Base-by-base conservation (phyloP, 306 rosid genomes). In the Fagus crenata region DNA sequence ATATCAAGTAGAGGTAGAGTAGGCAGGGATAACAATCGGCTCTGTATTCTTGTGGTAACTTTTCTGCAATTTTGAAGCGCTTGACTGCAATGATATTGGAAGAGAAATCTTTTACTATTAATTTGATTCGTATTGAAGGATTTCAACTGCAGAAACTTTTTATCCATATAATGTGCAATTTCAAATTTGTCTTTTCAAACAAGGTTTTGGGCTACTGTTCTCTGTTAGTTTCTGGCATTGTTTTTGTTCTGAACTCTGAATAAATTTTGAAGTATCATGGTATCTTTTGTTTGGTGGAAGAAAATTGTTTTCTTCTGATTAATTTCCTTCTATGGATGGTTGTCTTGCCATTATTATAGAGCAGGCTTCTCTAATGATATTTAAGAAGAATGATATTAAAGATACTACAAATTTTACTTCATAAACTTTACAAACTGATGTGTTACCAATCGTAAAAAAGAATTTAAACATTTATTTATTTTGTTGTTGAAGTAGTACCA, bases 1-100 rank as follows among this genome's bases (percentile, higher is more conserved):
- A 92, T 83, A 89, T 92, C 78, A 85, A 92, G 80, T 90, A 90
- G 89, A 54, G 15, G 41, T 59, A 72, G 69, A 54, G 84, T 72
- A 7, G 37, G 53, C 28, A 22, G 59, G 70, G 67, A 22, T 46
- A 42, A 43, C 56, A 43, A 80, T 77, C 69, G 71, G 77, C 33
- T 18, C n/a, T 69, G 75, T 77, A 54, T 69, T 72, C 32, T 63
- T 68, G 61, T 73, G 68, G 74, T 75, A 60, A 53, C 5, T 4
- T 31, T 76, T 83, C 77, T 36, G 72, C 75, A 43, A 67, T 33
- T 82, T 49, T 75, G 63, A 53, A 60, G 53, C 58, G 53, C 18
- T 53, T 67, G 69, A 79, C 78, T 77, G 76, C 84, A 53, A 39
- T 64, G 43, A 84, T 77, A 72, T 53, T 71, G 73, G 64, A 51